Base-by-base conservation (phyloP, 257 asterid species). In the Dorcoceras hygrometricum region DNA sequence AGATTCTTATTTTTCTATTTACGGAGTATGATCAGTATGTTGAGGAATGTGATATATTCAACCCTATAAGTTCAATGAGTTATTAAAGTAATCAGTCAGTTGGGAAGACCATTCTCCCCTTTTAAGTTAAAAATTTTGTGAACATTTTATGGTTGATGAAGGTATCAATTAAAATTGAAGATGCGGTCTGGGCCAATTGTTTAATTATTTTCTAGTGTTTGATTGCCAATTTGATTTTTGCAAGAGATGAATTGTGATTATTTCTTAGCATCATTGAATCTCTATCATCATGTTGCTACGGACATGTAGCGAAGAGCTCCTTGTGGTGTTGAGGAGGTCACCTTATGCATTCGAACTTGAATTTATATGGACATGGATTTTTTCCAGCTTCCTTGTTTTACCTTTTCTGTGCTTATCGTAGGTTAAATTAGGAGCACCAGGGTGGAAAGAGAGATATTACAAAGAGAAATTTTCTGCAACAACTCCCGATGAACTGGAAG, bases 371-470 rank as follows among this genome's bases (percentile, higher is more conserved):
- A 43, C 39, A 12, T 53, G 58, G 48, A 50, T 4, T 55, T 26
- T 61, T 39, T 34, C n/a, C 50, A 65, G 65, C 54, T 57, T 72
- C 51, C 32, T 54, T 65, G 69, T 51, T 23, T 14, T 61, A 43
- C 55, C 28, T 69, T 57, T 73, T 46, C 71, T 26, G 58, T 77
- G 28, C 56, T 69, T 32, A 75, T 69, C 78, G 29, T 64, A 92
- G 99, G 85, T 93, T 75, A 90, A 84, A 72, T 75, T 93, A 82
- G 99, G 99, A 63, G 90, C 78, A 69, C 78, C 96, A 27, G 99
- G 97, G 39, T 93, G 99, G 99, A 90, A 77, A 77, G 97, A 93
- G 69, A 88, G 99, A 83, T 93, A 93, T 77, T 93, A 93, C 75
- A 90, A 86, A 73, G 95, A 88, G 58, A 93, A 93, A 78, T 90